A percentile compares a stretch with the other conserved stretches of the same genome.
phyloP scores from a whole-genome alignment of 2,329 filamentous ascomycete species.

The Aspergillus awamori region DNA sequence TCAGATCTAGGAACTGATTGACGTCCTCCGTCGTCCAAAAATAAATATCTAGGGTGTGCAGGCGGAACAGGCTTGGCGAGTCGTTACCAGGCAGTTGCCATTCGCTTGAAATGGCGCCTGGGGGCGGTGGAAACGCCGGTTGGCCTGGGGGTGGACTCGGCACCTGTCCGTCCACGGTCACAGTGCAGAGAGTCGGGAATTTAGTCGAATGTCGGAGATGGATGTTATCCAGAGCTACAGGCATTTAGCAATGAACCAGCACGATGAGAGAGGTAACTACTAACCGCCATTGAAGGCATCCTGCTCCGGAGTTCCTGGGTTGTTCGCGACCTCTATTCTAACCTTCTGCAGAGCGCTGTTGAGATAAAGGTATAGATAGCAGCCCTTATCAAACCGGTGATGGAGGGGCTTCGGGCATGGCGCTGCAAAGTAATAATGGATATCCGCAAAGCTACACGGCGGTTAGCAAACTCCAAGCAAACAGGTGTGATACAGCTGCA shows the following conservation, averaged over 20 bases:
- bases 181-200: constrained; percentile 62
- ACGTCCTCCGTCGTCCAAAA: constrained; percentile 66
- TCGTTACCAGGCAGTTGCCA: constrained; percentile 62
- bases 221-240: constrained; percentile 53
- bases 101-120: constrained; percentile 43
- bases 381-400: constrained; percentile 66
- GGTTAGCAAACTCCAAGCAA: constrained; percentile 11
- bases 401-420: constrained; percentile 59
- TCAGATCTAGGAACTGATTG: constrained; percentile 54
- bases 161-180: constrained; percentile 54
- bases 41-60: constrained; percentile 66
- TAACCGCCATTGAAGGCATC: constrained; percentile 65
- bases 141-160: constrained; percentile 26
- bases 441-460: constrained; percentile 60
- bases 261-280: constrained; percentile 24
- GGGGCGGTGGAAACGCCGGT: constrained; percentile 29
- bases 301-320: constrained; percentile 64
- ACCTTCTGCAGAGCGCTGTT: constrained; percentile 56
- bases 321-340: constrained; percentile 65
- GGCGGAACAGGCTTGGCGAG: constrained; percentile 53
- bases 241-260: not conserved
- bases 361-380: constrained; percentile 67
- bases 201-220: constrained; percentile 60
- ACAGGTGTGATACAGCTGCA: not conserved
- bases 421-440: constrained; percentile 65